Evolutionary conservation across 805 yeast genomes (phyloP).

Genomic region (Candida sphagnicola): DNA sequence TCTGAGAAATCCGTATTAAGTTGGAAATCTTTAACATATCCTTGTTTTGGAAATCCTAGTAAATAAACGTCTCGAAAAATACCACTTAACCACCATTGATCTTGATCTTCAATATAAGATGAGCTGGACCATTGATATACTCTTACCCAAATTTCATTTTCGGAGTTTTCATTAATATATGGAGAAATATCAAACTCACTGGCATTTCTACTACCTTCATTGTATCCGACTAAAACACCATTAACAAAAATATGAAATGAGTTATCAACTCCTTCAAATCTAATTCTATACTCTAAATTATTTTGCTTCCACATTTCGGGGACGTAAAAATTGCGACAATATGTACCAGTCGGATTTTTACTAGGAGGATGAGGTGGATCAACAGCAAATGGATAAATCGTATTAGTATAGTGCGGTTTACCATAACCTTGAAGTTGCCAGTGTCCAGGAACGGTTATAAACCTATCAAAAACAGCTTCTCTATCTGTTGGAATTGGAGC

Average conservation of each 20-base stretch:
- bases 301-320: constrained; percentile 10
- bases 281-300: constrained; percentile 14
- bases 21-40: constrained; percentile 24
- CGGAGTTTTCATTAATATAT: constrained; percentile 4
- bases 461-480: constrained; percentile 2
- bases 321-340: constrained; percentile 19
- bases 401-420: constrained; percentile 31
- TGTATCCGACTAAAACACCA: constrained; percentile 24
- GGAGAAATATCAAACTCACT: constrained; percentile 26
- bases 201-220: constrained; percentile 29
- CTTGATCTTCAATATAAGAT: constrained; percentile 33
- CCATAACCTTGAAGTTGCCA: constrained; percentile 36
- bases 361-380: constrained; percentile 31
- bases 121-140: constrained; percentile 31
- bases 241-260: constrained; percentile 30
- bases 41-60: constrained; percentile 17
- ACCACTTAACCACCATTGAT: constrained; percentile 39
- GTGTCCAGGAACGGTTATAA: constrained; percentile 28
- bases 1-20: constrained; percentile 16
- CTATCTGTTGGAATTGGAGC: constrained; percentile 8
- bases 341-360: constrained; percentile 28
- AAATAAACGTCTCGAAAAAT: constrained; percentile 33
- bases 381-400: constrained; percentile 24
- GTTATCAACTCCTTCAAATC: constrained; percentile 35
- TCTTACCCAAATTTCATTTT: constrained; percentile 17